A percentile compares a stretch with the other conserved stretches of the same genome.
These are phyloP conservation scores for Solanum corneliomulleri DNA, from an alignment of 257 asterid species.

Conservation along the genomic window DNA sequence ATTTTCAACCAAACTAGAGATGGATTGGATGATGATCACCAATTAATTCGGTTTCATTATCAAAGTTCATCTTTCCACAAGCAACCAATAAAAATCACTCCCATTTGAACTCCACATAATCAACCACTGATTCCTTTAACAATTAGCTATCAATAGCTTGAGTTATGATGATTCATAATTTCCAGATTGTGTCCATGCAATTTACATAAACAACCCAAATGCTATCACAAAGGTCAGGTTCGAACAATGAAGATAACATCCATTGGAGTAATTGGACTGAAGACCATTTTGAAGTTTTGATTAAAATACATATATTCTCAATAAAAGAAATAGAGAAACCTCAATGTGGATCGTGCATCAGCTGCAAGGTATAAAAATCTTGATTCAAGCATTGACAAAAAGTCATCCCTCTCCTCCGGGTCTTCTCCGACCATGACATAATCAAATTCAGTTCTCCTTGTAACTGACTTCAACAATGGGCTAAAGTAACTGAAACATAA, in stretches of 20 bases:
- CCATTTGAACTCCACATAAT: background rate
- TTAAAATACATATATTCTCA: background rate
- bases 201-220: background rate
- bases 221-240: background rate
- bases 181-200: background rate
- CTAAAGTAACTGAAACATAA: constrained; percentile 69
- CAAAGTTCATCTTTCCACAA: background rate
- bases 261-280: background rate
- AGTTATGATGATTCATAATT: background rate
- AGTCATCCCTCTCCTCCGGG: constrained; percentile 73
- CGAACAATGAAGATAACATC: background rate
- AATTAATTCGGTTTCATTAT: background rate
- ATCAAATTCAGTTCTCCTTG: constrained; percentile 51
- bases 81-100: background rate
- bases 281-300: background rate
- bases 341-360: constrained; percentile 82
- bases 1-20: background rate
- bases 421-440: constrained; percentile 64
- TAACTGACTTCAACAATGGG: constrained; percentile 78
- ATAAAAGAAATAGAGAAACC: constrained; percentile 33
- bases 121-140: background rate
- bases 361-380: constrained; percentile 95
- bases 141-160: background rate
- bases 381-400: constrained; percentile 68
- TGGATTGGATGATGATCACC: background rate